Base-by-base conservation (phyloP, 345 rosid species). In the Acer yangbiense region DNA sequence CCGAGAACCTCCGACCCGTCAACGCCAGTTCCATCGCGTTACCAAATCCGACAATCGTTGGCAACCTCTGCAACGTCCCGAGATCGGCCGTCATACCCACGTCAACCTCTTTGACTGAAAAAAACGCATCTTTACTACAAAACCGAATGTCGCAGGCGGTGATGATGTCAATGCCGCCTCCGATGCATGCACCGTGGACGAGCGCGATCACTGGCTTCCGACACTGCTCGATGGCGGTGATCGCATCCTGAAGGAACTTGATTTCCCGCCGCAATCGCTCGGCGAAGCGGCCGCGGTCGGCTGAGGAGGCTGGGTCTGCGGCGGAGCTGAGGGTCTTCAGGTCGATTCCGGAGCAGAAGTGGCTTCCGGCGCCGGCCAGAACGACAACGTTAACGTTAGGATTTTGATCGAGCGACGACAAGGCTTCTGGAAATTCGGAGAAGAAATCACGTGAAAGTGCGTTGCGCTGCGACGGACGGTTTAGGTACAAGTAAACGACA, bases 331-430 rank as follows among this genome's bases (percentile, higher is more conserved):
- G 85, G 46, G 85, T 71, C 20, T 35, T 75, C 76, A 95, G 84
- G 71, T 95, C 96, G 75, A 95, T 90, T 1, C 98, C 97, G 61
- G 96, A 82, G 85, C 94, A 92, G 85, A 95, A 92, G 85, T 92
- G 90, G 68, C 85, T 84, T 17, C 96, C 98, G 79, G 90, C 71
- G 66, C 90, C 96, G 80, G 90, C 76, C 71, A 93, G 87, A 77
- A 92, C 64, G 78, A 91, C 79, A 72, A 85, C 87, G 68, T 78
- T 20, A 82, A 69, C 92, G 16, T 85, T 71, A 52, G 94, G 93
- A 77, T 89, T 87, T 23, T 83, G 88, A 79, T 92, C 98, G 60
- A 95, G 94, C 32, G 82, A 73, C 0, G 72, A 71, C 4, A 95
- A 85, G 32, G 97, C 94, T 71, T 10, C 29, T 57, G 97, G 92